Evolutionary conservation across 2,329 filamentous ascomycete species (phyloP), one percentile per base, ranked within the genome.

Genomic region (Colletotrichum caudatum): DNA sequence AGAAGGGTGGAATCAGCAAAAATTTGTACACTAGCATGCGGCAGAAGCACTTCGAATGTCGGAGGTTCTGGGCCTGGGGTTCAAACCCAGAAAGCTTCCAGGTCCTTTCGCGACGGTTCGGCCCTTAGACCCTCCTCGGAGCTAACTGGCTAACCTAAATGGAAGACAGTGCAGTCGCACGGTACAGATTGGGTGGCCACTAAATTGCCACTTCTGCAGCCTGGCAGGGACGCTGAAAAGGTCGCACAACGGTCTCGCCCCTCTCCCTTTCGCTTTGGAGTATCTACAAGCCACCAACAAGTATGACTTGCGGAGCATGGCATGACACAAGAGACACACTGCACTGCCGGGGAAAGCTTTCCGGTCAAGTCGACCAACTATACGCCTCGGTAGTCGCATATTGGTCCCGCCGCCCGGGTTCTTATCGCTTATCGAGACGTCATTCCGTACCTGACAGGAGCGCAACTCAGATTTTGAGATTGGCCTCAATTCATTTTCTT

Each of bases 11-110:
- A 33, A 57, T 57, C 35, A 48, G 65, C 65, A 68, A 69, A 63
- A 63, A 26, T 63, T 71, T 63, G 51, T 48, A 57, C 35, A 29
- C 29, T 29, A 41, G 56, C 37, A 39, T 72, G 69, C 66, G 35
- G 59, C 58, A 29, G 69, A 72, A 72, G 69, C 69, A 69, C 59
- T 54, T 72, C 66, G 69, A 72, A 72, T 54, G 66, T 54, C 69
- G 68, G 66, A 58, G 68, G 69, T 59, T 59, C 60, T 53, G 48
- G 69, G 54, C 59, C 65, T 53, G 48, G 58, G 56, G 64, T 64
- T 65, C 51, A 39, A 69, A 29, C 63, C 26, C 29, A 33, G 65
- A 67, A 67, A 69, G 69, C 65, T 72, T 69, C 26, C 23, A 46
- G 56, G 23, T 33, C 63, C 66, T 44, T 67, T 64, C 39, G 54